These are phyloP conservation scores for Fraxinus americana DNA, from an alignment of 257 asterid species.

Conservation along the genomic window DNA sequence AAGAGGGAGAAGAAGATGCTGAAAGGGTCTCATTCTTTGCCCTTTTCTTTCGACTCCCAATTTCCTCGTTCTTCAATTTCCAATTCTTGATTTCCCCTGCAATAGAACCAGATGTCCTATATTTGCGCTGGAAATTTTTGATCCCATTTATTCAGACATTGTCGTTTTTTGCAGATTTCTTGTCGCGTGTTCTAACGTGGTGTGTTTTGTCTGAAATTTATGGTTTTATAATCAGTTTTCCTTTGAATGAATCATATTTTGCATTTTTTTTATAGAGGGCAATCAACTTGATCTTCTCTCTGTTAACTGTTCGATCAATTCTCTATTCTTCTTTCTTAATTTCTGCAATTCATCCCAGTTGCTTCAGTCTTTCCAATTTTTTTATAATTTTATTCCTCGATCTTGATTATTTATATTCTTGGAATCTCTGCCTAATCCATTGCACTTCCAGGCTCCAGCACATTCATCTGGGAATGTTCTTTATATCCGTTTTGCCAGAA, in stretches of 20 bases:
- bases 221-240: slow-evolving; percentile 13
- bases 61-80: neutral
- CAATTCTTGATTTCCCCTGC: neutral
- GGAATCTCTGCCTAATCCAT: slow-evolving; percentile 45
- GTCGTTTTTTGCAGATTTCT: slow-evolving; percentile 27
- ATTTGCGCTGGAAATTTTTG: neutral
- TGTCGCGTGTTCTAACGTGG: slow-evolving; percentile 23
- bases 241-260: slow-evolving; percentile 14
- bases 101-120: neutral
- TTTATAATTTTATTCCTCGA: slow-evolving; percentile 9
- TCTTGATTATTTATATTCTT: slow-evolving; percentile 25
- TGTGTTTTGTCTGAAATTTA: slow-evolving; percentile 7
- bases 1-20: neutral
- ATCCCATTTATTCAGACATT: slow-evolving; percentile 20
- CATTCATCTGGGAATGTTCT: slow-evolving; percentile 52
- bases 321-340: slow-evolving; percentile 17
- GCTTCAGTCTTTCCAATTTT: slow-evolving; percentile 3
- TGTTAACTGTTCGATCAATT: slow-evolving; percentile 25
- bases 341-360: slow-evolving; percentile 33
- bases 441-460: slow-evolving; percentile 45
- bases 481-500: neutral
- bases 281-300: neutral
- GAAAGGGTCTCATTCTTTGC: slow-evolving; percentile 19
- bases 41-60: slow-evolving; percentile 12
- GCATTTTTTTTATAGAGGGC: slow-evolving; percentile 35